Conservation (phyloP, 164 flowering plant genomes). For the Akebia trifoliata region DNA sequence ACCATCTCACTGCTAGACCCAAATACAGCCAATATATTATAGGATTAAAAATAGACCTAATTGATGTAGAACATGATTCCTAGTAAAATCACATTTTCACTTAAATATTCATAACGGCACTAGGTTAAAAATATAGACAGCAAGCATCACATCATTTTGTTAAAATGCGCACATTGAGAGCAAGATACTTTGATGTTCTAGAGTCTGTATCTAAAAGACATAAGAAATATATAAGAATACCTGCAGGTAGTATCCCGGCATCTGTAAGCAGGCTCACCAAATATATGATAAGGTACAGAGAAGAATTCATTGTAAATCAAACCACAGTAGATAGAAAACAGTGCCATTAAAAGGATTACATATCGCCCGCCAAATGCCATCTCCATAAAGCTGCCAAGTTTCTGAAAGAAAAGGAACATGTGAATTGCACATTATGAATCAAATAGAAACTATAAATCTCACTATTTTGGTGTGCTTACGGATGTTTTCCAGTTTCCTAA, state of each 20-base stretch:
- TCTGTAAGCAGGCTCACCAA: conserved; percentile 76
- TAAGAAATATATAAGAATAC: conserved; percentile 24
- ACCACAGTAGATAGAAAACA: conserved; percentile 92
- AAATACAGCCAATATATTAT: too few species aligned
- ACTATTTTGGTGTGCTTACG: not conserved
- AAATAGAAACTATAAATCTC: not conserved
- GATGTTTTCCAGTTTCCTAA: conserved; percentile 1
- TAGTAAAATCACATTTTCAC: too few species aligned
- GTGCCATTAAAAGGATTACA: conserved; percentile 77
- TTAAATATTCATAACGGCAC: too few species aligned
- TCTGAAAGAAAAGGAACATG: conserved; percentile 36
- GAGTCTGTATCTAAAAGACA: not conserved
- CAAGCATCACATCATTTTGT: not conserved
- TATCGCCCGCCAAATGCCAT: conserved; percentile 96
- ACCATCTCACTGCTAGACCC: too few species aligned
- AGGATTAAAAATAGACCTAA: too few species aligned
- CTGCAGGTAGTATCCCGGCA: conserved; percentile 85
- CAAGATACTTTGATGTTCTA: not conserved
- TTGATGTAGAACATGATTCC: too few species aligned
- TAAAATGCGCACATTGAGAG: not conserved
- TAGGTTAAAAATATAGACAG: not conserved
- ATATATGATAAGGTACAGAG: conserved; percentile 86
- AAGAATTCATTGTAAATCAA: conserved; percentile 93
- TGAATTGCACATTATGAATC: not conserved
- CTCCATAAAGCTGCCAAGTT: conserved; percentile 95